phyloP scores from a whole-genome alignment of 2,329 filamentous ascomycete genomes.

The Laburnicola sp. region DNA sequence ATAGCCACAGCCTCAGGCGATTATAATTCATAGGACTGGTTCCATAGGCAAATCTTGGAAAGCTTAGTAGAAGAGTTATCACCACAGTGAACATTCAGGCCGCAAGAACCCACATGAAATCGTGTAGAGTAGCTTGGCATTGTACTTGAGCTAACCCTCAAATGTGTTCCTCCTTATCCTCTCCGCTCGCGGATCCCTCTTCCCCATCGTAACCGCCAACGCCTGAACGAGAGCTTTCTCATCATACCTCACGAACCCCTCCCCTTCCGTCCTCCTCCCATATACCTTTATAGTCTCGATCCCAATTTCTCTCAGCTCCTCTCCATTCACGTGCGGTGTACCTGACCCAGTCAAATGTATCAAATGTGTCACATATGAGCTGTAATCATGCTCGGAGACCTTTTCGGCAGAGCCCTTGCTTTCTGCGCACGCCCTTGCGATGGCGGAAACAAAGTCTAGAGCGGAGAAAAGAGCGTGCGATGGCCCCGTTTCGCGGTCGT shows the following conservation, averaged over 20 bases:
- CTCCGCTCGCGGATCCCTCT: conserved; percentile 54
- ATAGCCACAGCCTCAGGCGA: no score
- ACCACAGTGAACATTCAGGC: no score
- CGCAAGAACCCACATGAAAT: no score
- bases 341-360: conserved; percentile 74
- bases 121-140: no score
- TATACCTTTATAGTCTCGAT: conserved; percentile 79
- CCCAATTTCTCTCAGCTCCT: conserved; percentile 65
- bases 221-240: conserved; percentile 72
- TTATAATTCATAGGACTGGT: no score
- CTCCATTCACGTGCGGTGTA: conserved; percentile 70
- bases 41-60: no score
- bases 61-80: no score
- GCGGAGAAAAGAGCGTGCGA: conserved; percentile 67
- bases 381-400: conserved; percentile 53
- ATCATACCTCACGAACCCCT: conserved; percentile 70
- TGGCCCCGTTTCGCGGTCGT: conserved; percentile 86
- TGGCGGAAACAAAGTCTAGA: conserved; percentile 78
- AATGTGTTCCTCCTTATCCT: no score
- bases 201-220: conserved; percentile 75
- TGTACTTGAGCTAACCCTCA: no score
- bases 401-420: conserved; percentile 46
- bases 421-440: conserved; percentile 67
- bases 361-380: conserved; percentile 78
- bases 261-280: conserved; percentile 64